These are phyloP conservation scores for Fusarium sp. DNA, from an alignment of 2,329 filamentous ascomycete genomes.

Conservation along the genomic window DNA sequence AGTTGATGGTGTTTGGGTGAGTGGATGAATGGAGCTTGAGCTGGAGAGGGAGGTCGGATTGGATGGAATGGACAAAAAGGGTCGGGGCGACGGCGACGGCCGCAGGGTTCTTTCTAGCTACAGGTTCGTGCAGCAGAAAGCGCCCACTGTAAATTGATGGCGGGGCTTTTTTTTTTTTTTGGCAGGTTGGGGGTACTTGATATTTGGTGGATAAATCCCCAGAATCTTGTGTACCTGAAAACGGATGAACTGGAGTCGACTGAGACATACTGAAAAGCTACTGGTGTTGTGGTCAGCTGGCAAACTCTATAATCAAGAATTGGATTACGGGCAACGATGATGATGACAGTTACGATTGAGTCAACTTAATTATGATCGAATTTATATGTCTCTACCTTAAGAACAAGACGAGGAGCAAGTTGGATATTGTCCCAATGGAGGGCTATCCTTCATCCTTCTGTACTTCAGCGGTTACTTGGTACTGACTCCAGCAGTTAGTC, in stretches of 20 bases:
- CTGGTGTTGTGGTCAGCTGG: neutral
- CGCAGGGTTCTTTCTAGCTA: constrained; percentile 34
- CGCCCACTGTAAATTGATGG: constrained; percentile 33
- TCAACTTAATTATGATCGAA: neutral
- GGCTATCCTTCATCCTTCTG: neutral
- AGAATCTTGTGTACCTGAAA: neutral
- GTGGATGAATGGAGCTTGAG: constrained; percentile 21
- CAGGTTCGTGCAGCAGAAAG: constrained; percentile 21
- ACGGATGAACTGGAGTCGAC: constrained; percentile 4
- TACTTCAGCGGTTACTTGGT: neutral
- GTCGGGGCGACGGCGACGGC: constrained; percentile 32
- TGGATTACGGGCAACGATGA: neutral
- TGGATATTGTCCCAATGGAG: neutral
- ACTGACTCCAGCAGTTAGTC: neutral
- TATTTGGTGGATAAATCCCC: neutral
- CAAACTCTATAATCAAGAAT: neutral
- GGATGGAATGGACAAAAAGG: constrained; percentile 32
- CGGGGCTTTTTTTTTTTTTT: constrained; percentile 10
- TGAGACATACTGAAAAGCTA: neutral
- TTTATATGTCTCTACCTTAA: neutral
- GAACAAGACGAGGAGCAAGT: neutral
- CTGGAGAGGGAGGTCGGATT: constrained; percentile 2
- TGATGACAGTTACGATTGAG: neutral
- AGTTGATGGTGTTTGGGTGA: constrained; percentile 25
- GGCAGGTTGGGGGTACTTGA: constrained; percentile 3